phyloP scores from a whole-genome alignment of 2,329 filamentous ascomycete genomes.

The Polychaeton citri region DNA sequence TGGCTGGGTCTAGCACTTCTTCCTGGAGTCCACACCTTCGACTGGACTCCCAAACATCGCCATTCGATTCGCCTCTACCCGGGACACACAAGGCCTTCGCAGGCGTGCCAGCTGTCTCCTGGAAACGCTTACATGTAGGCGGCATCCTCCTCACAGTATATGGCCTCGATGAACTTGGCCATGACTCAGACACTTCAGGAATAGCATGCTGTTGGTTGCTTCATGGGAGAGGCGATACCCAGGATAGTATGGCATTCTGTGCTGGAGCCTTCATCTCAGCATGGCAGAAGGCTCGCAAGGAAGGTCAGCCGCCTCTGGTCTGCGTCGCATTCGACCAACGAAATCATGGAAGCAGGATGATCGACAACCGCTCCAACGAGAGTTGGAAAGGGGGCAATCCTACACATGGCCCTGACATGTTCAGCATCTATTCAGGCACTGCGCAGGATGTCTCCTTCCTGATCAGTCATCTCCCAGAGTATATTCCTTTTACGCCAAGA shows the following conservation, averaged over 20 bases:
- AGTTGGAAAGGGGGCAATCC: slow-evolving; percentile 69
- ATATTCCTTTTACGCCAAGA: slow-evolving; percentile 41
- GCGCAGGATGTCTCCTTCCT: slow-evolving; percentile 61
- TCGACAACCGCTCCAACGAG: slow-evolving; percentile 56
- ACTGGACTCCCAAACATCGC: neutral
- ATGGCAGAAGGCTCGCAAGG: slow-evolving; percentile 43
- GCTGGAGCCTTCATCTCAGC: slow-evolving; percentile 55
- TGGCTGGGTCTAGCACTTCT: neutral
- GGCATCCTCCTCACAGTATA: slow-evolving; percentile 70
- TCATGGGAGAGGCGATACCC: slow-evolving; percentile 60
- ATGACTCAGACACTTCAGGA: slow-evolving; percentile 29
- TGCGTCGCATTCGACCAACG: slow-evolving; percentile 82
- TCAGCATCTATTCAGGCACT: slow-evolving; percentile 59
- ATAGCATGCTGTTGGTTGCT: slow-evolving; percentile 84
- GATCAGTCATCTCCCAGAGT: slow-evolving; percentile 65
- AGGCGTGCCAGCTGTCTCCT: slow-evolving; percentile 39
- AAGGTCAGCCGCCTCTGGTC: slow-evolving; percentile 47
- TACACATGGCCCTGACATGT: slow-evolving; percentile 85
- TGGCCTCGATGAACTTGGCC: slow-evolving; percentile 60
- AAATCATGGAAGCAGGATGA: slow-evolving; percentile 69
- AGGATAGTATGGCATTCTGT: slow-evolving; percentile 62
- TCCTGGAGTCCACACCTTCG: neutral
- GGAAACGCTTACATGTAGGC: slow-evolving; percentile 55
- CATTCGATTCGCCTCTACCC: slow-evolving; percentile 10
- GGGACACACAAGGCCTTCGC: slow-evolving; percentile 17